Conservation (phyloP, 2,329 filamentous ascomycete genomes). For the Moelleriella libera region DNA sequence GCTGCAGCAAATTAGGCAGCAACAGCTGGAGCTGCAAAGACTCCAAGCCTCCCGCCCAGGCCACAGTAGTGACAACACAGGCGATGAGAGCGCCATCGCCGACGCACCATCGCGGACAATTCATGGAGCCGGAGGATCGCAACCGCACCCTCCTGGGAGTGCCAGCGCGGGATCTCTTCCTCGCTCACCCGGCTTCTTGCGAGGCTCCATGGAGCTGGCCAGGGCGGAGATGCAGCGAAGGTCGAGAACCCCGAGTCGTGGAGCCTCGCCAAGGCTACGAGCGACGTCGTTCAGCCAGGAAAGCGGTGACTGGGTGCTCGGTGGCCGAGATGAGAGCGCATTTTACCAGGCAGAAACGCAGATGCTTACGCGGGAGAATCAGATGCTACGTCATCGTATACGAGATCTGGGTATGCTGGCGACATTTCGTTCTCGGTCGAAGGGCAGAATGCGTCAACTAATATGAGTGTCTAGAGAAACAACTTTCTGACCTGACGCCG, state of each 20-base stretch:
- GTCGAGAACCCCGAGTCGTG: slow-evolving; percentile 45
- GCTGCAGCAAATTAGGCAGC: slow-evolving; percentile 60
- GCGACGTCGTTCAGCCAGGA: slow-evolving; percentile 45
- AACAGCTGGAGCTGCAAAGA: slow-evolving; percentile 56
- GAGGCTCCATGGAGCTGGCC: slow-evolving; percentile 45
- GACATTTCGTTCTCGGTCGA: not conserved
- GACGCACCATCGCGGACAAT: slow-evolving; percentile 28
- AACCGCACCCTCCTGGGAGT: slow-evolving; percentile 12
- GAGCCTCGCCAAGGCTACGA: slow-evolving; percentile 40
- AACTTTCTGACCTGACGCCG: slow-evolving; percentile 29
- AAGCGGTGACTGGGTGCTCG: slow-evolving; percentile 45
- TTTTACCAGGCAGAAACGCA: slow-evolving; percentile 77
- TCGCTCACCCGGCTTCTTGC: slow-evolving; percentile 35
- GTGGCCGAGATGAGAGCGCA: slow-evolving; percentile 58
- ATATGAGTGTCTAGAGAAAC: slow-evolving; percentile 28
- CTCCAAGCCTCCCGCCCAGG: slow-evolving; percentile 33
- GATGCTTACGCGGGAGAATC: slow-evolving; percentile 64
- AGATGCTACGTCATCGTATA: slow-evolving; percentile 66
- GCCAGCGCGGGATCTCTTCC: slow-evolving; percentile 26
- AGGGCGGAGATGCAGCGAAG: slow-evolving; percentile 40
- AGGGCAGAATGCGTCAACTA: not conserved
- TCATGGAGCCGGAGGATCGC: slow-evolving; percentile 21
- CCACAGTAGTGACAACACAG: slow-evolving; percentile 22
- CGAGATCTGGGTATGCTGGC: slow-evolving; percentile 52
- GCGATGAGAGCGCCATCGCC: slow-evolving; percentile 33